Base-by-base conservation (phyloP, 106 monocot genomes). In the Allium fistulosum region DNA sequence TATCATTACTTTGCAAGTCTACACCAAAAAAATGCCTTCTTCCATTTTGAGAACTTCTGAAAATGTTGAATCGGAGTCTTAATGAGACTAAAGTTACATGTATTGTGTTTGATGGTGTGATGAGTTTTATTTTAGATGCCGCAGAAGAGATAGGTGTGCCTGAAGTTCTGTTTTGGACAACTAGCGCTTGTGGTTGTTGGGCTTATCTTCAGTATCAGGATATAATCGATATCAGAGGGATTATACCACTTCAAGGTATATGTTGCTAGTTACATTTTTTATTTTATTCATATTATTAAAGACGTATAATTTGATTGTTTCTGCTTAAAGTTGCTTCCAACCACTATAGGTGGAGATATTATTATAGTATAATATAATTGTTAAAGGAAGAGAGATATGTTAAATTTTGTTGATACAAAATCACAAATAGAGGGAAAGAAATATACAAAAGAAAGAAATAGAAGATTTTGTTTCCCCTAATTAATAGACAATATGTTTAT, bases 101-200 rank as follows among this genome's bases (percentile, higher is more conserved):
- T 11, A 63, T 72, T 28, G 72, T 72, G 11, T 72, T 63, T 17
- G 72, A 72, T 47, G 63, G 17, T 0, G 51, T 5, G 16, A 72
- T 63, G 72, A 63, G 51, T 46, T 72, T 72, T 52, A 73, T 63
- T 7, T 65, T 73, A 4, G 56, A 73, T 37, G 73, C 57, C 12
- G 65, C 73, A 3, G 65, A 37, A 7, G 73, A 73, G 48, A 9
- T 73, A 11, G 73, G 73, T 8, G 26, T 73, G 18, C 73, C 73
- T 46, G 65, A 73, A 7, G 56, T 73, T 2, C 48, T 73, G n/a
- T 65, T 73, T 4, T 64, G 73, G 65, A 65, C 73, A 7, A 5
- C 65, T 3, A 73, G 73, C 18, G 73, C 73, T 9, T 65, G 73
- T 48, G 73, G 73, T 12, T 64, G n/a, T 26, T 37, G 64, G 47